Evolutionary conservation across 164 flowering plant species (phyloP).

Genomic region (Tetracentron sinense): DNA sequence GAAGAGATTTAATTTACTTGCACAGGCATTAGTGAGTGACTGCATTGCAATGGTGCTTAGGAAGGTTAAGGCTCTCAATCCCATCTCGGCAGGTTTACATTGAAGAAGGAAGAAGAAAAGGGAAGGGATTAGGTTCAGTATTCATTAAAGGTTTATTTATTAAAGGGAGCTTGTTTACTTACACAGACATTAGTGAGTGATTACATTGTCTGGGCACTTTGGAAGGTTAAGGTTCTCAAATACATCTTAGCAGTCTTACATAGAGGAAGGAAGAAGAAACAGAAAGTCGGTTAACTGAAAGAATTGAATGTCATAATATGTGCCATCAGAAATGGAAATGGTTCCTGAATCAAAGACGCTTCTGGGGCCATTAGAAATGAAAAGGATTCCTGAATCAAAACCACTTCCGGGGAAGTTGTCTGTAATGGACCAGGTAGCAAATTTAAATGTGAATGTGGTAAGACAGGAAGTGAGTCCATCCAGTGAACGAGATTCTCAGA

Average conservation of each 20-base stretch:
- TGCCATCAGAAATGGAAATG: constrained; percentile 45
- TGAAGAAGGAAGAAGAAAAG: too few species aligned
- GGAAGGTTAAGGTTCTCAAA: not conserved
- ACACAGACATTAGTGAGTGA: constrained; percentile 3
- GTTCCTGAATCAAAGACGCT: constrained; percentile 36
- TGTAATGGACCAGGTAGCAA: constrained; percentile 13
- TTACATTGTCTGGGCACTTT: not conserved
- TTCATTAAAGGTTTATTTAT: constrained; percentile 14
- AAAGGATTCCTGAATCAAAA: constrained; percentile 42
- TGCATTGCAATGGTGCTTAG: too few species aligned
- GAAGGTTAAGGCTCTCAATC: too few species aligned
- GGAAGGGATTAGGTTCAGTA: too few species aligned
- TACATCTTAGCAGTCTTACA: not conserved
- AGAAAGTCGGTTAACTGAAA: not conserved
- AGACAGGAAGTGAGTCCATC: constrained; percentile 19
- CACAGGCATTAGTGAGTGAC: too few species aligned
- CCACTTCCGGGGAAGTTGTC: constrained; percentile 30
- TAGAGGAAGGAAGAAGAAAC: not conserved
- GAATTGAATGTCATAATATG: constrained; percentile 30
- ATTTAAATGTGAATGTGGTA: constrained; percentile 14
- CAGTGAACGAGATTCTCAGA: constrained; percentile 24
- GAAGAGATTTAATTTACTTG: too few species aligned
- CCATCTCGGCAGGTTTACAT: too few species aligned
- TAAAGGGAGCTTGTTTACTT: not conserved
- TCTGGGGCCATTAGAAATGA: constrained; percentile 40